A percentile compares a stretch with the other conserved stretches of the same genome.
Conservation (phyloP, 805 yeast genomes). For the Nakazawaea holstii region DNA sequence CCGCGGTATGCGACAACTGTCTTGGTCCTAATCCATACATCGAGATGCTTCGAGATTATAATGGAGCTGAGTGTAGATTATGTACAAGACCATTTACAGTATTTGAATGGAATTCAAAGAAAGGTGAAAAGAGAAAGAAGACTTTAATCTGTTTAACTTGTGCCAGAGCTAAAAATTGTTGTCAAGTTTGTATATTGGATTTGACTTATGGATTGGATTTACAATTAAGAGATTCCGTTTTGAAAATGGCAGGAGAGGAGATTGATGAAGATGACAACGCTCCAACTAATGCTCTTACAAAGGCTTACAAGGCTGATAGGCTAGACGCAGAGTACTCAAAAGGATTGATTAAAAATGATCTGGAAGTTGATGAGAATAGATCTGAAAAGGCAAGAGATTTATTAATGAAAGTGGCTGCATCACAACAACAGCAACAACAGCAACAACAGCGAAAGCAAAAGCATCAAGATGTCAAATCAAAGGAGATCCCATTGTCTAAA, state of each 20-base stretch:
- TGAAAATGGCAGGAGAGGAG: conserved; percentile 56
- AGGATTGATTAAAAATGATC: conserved; percentile 20
- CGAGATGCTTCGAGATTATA: conserved; percentile 63
- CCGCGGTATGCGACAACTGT: conserved; percentile 71
- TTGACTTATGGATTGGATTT: conserved; percentile 77
- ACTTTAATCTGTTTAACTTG: conserved; percentile 79
- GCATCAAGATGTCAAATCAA: conserved; percentile 34
- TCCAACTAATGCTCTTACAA: conserved; percentile 47
- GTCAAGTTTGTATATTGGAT: conserved; percentile 86
- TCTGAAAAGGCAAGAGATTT: conserved; percentile 1
- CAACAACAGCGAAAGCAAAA: conserved; percentile 21
- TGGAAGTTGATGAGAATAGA: conserved; percentile 17
- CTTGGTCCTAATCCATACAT: conserved; percentile 61
- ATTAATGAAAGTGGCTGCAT: conserved; percentile 2
- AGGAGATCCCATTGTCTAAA: conserved; percentile 20
- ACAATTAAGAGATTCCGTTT: conserved; percentile 71
- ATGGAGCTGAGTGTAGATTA: conserved; percentile 78
- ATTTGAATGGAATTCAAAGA: conserved; percentile 61
- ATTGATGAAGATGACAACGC: conserved; percentile 29
- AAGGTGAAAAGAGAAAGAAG: conserved; percentile 33
- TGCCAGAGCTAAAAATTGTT: conserved; percentile 72
- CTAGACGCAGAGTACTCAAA: conserved; percentile 23
- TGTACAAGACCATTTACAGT: conserved; percentile 84
- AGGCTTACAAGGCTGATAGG: conserved; percentile 50
- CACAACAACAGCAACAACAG: conserved; percentile 7